These are phyloP conservation scores for Arabis hirsuta DNA, from an alignment of 345 rosid genomes.

Conservation along the genomic window DNA sequence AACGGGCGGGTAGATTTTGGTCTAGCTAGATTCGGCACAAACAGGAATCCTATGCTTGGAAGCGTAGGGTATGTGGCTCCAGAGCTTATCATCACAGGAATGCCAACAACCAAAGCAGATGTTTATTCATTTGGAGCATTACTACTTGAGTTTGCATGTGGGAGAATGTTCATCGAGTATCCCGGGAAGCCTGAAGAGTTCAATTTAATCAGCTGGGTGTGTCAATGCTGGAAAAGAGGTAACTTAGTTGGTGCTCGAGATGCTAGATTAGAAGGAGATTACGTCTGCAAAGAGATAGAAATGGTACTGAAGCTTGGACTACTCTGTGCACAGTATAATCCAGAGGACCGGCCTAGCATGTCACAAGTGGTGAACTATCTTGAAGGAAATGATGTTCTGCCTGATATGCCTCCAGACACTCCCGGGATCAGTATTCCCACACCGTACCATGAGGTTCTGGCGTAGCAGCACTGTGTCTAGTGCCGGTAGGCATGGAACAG, in stretches of 20 bases:
- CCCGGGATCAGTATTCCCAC: slow-evolving; percentile 44
- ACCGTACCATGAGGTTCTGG: slow-evolving; percentile 43
- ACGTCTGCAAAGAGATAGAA: slow-evolving; percentile 53
- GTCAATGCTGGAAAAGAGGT: slow-evolving; percentile 63
- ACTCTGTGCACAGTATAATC: slow-evolving; percentile 62
- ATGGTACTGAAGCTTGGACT: slow-evolving; percentile 72
- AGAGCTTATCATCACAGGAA: slow-evolving; percentile 86
- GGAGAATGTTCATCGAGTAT: slow-evolving; percentile 84
- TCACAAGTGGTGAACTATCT: slow-evolving; percentile 69
- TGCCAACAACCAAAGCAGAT: slow-evolving; percentile 77
- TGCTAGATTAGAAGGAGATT: slow-evolving; percentile 51
- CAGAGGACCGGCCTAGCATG: slow-evolving; percentile 66
- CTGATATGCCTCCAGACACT: slow-evolving; percentile 47
- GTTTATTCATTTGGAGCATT: slow-evolving; percentile 93
- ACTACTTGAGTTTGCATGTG: slow-evolving; percentile 79
- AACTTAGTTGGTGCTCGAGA: slow-evolving; percentile 65
- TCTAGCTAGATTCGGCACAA: slow-evolving; percentile 79
- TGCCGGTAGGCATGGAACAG: neutral
- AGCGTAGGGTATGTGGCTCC: slow-evolving; percentile 96
- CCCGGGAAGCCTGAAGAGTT: slow-evolving; percentile 79
- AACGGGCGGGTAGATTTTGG: slow-evolving; percentile 95
- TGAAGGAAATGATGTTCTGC: slow-evolving; percentile 54
- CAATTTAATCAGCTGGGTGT: slow-evolving; percentile 80
- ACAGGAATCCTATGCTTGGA: slow-evolving; percentile 87
- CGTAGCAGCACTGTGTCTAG: slow-evolving; percentile 20